These are phyloP conservation scores for Verticillium zaregamsianum DNA, from an alignment of 2,329 filamentous ascomycete species.

Conservation along the genomic window DNA sequence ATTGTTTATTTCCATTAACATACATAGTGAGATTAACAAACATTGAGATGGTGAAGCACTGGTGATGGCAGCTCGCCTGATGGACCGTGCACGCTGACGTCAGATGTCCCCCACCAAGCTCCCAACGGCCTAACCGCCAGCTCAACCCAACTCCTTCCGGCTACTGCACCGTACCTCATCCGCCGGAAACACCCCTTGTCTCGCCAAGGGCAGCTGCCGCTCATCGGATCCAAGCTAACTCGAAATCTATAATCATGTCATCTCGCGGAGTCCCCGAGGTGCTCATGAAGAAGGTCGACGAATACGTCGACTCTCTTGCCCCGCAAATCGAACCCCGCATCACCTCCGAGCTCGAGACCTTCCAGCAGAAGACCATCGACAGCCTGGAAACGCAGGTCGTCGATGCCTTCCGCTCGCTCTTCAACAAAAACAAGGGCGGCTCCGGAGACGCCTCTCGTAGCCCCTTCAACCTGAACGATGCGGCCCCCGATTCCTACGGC, in stretches of 20 bases:
- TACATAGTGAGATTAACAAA: no score
- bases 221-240: background rate
- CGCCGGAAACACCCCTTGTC: background rate
- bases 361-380: slow-evolving; percentile 41
- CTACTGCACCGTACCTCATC: background rate
- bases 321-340: slow-evolving; percentile 43
- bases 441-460: slow-evolving; percentile 14
- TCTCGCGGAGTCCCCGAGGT: slow-evolving; percentile 35
- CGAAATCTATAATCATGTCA: slow-evolving; percentile 22
- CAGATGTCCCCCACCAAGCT: no score
- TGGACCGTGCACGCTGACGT: no score
- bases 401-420: slow-evolving; percentile 39
- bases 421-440: slow-evolving; percentile 26
- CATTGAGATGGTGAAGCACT: no score
- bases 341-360: slow-evolving; percentile 35
- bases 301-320: slow-evolving; percentile 41
- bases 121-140: no score
- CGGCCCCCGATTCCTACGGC: slow-evolving; percentile 36
- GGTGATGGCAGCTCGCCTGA: no score
- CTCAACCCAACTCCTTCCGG: background rate
- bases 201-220: background rate
- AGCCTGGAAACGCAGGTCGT: slow-evolving; percentile 38
- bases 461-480: slow-evolving; percentile 23
- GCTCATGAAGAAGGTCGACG: slow-evolving; percentile 38
- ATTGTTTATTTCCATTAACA: no score